Evolutionary conservation across 1,284 basidiomycete genomes (phyloP).

Genomic region (Testicularia cyperi): DNA sequence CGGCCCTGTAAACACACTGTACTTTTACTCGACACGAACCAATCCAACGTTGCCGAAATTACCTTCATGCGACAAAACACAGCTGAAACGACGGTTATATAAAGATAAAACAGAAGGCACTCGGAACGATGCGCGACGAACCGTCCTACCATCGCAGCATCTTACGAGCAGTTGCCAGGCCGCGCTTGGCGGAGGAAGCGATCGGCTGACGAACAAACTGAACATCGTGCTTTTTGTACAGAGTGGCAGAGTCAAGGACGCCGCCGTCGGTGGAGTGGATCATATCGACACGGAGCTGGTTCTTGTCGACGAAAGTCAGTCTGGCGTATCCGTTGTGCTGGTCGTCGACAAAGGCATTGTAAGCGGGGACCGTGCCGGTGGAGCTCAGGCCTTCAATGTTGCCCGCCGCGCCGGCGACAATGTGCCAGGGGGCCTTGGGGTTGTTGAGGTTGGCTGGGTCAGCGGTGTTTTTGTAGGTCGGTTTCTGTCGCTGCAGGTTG

Average conservation of each 20-base stretch:
- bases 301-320: constrained; percentile 55
- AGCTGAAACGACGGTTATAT: too few relatives aligned
- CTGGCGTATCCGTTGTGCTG: constrained; percentile 31
- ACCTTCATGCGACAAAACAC: too few relatives aligned
- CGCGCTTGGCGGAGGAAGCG: neutral
- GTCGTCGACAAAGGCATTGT: constrained; percentile 25
- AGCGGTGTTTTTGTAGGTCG: constrained; percentile 50
- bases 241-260: constrained; percentile 26
- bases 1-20: constrained; percentile 6
- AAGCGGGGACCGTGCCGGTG: constrained; percentile 4
- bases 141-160: too few relatives aligned
- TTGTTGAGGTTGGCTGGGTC: constrained; percentile 43
- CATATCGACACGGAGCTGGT: constrained; percentile 28
- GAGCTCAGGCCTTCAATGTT: constrained; percentile 55
- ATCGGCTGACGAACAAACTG: constrained; percentile 14
- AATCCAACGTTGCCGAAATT: too few relatives aligned
- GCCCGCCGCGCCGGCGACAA: constrained; percentile 59
- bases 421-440: constrained; percentile 54
- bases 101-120: too few relatives aligned
- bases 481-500: constrained; percentile 59
- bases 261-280: constrained; percentile 29
- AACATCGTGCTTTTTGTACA: constrained; percentile 24
- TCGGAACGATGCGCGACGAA: too few relatives aligned
- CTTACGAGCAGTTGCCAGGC: neutral
- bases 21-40: too few relatives aligned